Percentiles rank a stretch among this genome's conserved stretches.
Evolutionary conservation across 208 protist species (phyloP).

Genomic region (Wallacemonas sp.): DNA sequence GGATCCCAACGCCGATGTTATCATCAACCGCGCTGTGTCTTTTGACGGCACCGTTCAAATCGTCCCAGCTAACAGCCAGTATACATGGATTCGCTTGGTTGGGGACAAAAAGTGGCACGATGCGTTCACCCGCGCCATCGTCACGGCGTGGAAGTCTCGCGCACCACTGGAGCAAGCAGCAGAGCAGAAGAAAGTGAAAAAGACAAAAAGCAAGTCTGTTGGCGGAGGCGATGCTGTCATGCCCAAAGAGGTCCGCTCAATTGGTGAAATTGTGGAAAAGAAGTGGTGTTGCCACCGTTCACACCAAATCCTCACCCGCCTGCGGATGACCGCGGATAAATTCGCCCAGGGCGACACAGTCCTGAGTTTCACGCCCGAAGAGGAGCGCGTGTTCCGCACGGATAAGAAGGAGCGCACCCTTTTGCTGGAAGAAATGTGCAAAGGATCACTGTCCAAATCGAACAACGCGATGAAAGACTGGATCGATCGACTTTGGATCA

Average conservation of each 20-base stretch:
- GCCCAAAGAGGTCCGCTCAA: conserved; percentile 22
- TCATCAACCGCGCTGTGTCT: not conserved
- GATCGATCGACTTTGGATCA: conserved; percentile 65
- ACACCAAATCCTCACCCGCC: conserved; percentile 63
- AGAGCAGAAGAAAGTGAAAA: conserved; percentile 12
- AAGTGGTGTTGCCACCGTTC: conserved; percentile 64
- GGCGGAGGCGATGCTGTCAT: not conserved
- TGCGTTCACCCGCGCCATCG: conserved; percentile 37
- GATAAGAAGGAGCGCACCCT: conserved; percentile 47
- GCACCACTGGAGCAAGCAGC: conserved; percentile 18
- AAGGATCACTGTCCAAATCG: conserved; percentile 24
- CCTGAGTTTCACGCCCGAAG: conserved; percentile 50
- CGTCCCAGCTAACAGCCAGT: conserved; percentile 46
- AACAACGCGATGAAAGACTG: conserved; percentile 46
- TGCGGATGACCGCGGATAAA: conserved; percentile 60
- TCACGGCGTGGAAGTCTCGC: conserved; percentile 39
- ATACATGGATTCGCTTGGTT: conserved; percentile 58
- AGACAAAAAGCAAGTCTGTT: conserved; percentile 14
- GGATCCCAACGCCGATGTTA: conserved; percentile 34
- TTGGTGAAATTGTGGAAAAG: conserved; percentile 67
- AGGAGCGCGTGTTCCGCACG: conserved; percentile 45
- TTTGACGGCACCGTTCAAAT: conserved; percentile 32
- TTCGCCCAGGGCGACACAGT: conserved; percentile 34
- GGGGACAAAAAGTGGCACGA: conserved; percentile 54
- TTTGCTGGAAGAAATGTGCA: conserved; percentile 44